phyloP scores from a whole-genome alignment of 2,329 filamentous ascomycete genomes.

The Colletotrichum graminicola region DNA sequence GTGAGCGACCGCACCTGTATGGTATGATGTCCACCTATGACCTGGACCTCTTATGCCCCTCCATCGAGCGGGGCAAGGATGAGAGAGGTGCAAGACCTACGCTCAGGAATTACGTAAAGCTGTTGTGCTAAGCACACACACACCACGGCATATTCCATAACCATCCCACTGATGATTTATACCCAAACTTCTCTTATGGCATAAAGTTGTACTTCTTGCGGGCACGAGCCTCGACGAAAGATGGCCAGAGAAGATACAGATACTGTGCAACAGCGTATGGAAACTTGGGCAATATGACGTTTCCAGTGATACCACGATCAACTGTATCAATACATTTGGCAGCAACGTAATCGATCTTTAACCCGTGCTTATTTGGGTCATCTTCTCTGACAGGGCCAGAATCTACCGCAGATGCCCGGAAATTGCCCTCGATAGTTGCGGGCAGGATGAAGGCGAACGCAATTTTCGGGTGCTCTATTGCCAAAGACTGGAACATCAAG shows the following conservation, averaged over 20 bases:
- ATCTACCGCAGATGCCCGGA: constrained; percentile 32
- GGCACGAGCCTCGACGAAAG: constrained; percentile 29
- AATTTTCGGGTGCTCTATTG: constrained; percentile 31
- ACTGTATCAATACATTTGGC: constrained; percentile 16
- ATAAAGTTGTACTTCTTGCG: constrained; percentile 33
- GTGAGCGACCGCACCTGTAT: constrained; percentile 3
- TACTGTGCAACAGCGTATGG: constrained; percentile 28
- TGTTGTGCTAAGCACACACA: no score
- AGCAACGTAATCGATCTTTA: constrained; percentile 28
- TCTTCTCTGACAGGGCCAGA: constrained; percentile 26
- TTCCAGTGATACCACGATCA: constrained; percentile 16
- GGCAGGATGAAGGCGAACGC: constrained; percentile 31
- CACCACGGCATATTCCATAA: no score
- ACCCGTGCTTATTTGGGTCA: constrained; percentile 30
- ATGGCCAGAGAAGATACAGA: constrained; percentile 27
- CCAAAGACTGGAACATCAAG: constrained; percentile 24
- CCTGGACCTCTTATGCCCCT: constrained; percentile 40
- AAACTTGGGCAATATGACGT: constrained; percentile 25
- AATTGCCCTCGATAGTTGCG: constrained; percentile 35
- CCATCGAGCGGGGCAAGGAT: constrained; percentile 33
- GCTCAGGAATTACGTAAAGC: no score
- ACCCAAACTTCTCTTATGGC: no score
- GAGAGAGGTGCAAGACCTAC: constrained; percentile 28
- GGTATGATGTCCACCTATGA: constrained; percentile 27
- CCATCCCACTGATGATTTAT: no score